Conservation (phyloP, 2,329 filamentous ascomycete genomes). For the Aureobasidium sp. region DNA sequence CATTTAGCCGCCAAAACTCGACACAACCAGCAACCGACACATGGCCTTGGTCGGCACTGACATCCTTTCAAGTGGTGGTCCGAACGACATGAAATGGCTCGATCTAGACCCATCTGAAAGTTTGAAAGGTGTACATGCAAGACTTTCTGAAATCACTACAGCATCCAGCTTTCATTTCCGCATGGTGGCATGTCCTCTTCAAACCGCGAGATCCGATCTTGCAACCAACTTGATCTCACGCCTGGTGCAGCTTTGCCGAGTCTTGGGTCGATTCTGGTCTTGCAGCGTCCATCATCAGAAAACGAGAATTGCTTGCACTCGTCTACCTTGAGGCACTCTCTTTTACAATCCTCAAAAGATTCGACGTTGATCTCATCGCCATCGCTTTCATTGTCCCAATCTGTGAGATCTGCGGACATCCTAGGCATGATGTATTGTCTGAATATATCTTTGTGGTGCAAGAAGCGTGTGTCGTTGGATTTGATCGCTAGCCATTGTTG, state of each 20-base stretch:
- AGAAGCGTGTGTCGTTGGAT: constrained; percentile 16
- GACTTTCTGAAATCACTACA: too few species aligned
- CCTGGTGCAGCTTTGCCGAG: background rate
- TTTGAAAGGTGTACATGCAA: too few species aligned
- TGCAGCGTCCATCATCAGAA: background rate
- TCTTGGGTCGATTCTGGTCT: background rate
- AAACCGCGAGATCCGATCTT: background rate
- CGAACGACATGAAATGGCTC: too few species aligned
- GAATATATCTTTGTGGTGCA: constrained; percentile 29
- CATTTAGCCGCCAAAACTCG: too few species aligned
- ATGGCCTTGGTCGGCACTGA: too few species aligned
- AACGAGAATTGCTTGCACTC: constrained; percentile 24
- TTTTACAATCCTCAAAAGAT: constrained; percentile 22
- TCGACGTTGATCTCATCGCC: constrained; percentile 17
- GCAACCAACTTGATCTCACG: constrained; percentile 1
- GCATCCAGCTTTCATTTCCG: background rate
- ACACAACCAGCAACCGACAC: too few species aligned
- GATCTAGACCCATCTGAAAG: too few species aligned
- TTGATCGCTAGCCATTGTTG: constrained; percentile 23
- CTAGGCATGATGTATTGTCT: constrained; percentile 24
- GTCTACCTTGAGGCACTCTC: constrained; percentile 20
- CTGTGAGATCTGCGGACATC: constrained; percentile 18
- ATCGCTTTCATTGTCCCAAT: constrained; percentile 26
- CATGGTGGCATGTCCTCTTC: background rate
- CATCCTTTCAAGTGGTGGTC: too few species aligned